A percentile compares a stretch with the other conserved stretches of the same genome.
These are phyloP conservation scores for Penicillium silybi DNA, from an alignment of 495 filamentous ascomycete species.

Conservation along the genomic window DNA sequence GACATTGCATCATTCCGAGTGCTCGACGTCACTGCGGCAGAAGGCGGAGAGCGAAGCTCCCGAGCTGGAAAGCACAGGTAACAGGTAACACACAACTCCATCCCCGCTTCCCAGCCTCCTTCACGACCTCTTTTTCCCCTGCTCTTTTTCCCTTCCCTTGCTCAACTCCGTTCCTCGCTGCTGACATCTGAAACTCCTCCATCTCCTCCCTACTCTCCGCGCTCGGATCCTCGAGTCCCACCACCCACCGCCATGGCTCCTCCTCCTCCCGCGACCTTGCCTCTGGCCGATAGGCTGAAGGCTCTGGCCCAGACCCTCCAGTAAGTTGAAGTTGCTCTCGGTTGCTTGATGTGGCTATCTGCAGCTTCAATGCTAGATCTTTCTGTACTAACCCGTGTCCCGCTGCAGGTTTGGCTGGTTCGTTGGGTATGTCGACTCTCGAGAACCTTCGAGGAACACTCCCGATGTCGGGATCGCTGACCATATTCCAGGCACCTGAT, in stretches of 20 bases:
- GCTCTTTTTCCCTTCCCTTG: background rate
- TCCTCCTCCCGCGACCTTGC: slow-evolving; percentile 66
- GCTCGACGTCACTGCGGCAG: slow-evolving; percentile 19
- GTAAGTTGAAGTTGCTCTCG: slow-evolving; percentile 55
- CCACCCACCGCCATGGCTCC: slow-evolving; percentile 61
- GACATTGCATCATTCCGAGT: slow-evolving; percentile 21
- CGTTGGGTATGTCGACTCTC: slow-evolving; percentile 63
- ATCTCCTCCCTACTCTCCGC: slow-evolving; percentile 1
- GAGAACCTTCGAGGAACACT: slow-evolving; percentile 2
- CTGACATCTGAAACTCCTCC: background rate
- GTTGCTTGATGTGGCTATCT: slow-evolving; percentile 17
- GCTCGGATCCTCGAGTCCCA: slow-evolving; percentile 5
- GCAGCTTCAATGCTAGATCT: slow-evolving; percentile 12
- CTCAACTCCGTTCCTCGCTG: background rate
- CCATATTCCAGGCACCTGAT: slow-evolving; percentile 64
- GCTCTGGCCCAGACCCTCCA: slow-evolving; percentile 82
- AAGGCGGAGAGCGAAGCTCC: slow-evolving; percentile 22
- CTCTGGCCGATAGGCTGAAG: slow-evolving; percentile 69
- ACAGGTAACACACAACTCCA: slow-evolving; percentile 24
- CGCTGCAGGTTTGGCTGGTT: slow-evolving; percentile 72
- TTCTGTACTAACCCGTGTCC: slow-evolving; percentile 39
- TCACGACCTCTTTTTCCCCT: slow-evolving; percentile 8
- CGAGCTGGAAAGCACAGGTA: slow-evolving; percentile 14
- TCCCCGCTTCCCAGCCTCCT: slow-evolving; percentile 29
- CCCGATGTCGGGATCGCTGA: slow-evolving; percentile 11